A percentile compares a stretch with the other conserved stretches of the same genome.
These are phyloP conservation scores for Dendrobium officinale DNA, from an alignment of 106 monocot species.

Conservation along the genomic window DNA sequence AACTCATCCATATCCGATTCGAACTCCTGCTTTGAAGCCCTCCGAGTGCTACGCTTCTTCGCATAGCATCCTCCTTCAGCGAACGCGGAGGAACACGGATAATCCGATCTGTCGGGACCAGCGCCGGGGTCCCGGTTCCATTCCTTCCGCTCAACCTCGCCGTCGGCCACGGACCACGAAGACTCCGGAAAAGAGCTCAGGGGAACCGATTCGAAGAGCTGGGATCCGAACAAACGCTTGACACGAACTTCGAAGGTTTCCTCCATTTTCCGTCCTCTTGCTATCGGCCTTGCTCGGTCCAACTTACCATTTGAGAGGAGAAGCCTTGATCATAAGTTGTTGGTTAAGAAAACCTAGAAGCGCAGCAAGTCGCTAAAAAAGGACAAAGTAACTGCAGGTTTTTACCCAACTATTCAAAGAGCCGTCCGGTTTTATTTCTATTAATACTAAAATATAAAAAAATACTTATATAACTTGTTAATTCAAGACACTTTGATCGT, in stretches of 20 bases:
- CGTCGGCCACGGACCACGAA: slow-evolving; percentile 80
- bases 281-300: not conserved
- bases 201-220: slow-evolving; percentile 72
- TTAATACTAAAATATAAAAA: no score
- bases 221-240: slow-evolving; percentile 83
- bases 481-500: no score
- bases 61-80: slow-evolving; percentile 41
- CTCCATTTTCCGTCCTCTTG: slow-evolving; percentile 13
- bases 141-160: slow-evolving; percentile 73
- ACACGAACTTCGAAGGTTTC: slow-evolving; percentile 84
- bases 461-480: no score
- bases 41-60: slow-evolving; percentile 14
- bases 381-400: no score
- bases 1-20: slow-evolving; percentile 31
- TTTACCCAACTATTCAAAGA: no score
- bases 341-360: no score
- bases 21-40: not conserved
- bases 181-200: slow-evolving; percentile 57
- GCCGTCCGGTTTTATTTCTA: no score
- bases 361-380: no score
- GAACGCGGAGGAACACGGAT: slow-evolving; percentile 60
- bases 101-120: slow-evolving; percentile 38
- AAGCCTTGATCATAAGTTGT: no score
- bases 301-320: no score
- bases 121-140: slow-evolving; percentile 62